Percentiles rank a stretch among this genome's conserved stretches.
Evolutionary conservation across 169 alveolate genomes (phyloP).

Genomic region (Babesia bigemina): DNA sequence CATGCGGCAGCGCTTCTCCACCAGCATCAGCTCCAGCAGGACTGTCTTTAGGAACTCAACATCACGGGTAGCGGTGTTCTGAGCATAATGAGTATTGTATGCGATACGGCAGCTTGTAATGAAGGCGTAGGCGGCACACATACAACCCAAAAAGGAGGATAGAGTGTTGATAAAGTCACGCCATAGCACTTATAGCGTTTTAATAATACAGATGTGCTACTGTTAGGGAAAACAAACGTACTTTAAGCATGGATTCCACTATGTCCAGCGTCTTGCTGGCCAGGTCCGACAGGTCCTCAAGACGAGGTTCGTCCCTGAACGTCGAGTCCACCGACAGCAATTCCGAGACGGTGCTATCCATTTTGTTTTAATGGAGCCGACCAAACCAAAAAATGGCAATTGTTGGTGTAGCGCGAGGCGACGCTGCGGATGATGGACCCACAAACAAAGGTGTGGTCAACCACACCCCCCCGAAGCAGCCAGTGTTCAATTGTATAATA

Average conservation of each 20-base stretch:
- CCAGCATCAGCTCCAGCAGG: conserved; percentile 62
- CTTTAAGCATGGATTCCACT: conserved; percentile 48
- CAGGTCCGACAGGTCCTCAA: conserved; percentile 57
- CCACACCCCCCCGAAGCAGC: background rate
- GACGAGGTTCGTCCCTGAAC: conserved; percentile 55
- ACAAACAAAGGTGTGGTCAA: background rate
- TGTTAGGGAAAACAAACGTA: background rate
- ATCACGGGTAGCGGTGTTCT: conserved; percentile 28
- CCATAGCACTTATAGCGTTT: background rate
- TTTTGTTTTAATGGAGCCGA: background rate
- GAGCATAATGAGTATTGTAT: background rate
- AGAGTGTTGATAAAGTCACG: too few species aligned
- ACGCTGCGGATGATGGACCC: background rate
- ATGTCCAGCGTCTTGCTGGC: conserved; percentile 45
- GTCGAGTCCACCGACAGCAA: conserved; percentile 35
- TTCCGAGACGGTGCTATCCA: conserved; percentile 54
- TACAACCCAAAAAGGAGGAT: too few species aligned
- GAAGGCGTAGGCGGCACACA: too few species aligned
- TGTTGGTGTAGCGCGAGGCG: background rate
- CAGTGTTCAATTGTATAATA: background rate
- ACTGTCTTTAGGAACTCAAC: conserved; percentile 53
- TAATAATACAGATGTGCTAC: too few species aligned
- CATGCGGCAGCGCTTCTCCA: conserved; percentile 74
- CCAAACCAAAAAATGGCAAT: background rate
- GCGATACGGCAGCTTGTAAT: too few species aligned